Percentiles rank a stretch among this genome's conserved stretches.
Evolutionary conservation across 768 basidiomycete genomes (phyloP).

Genomic region (Melanogaster broomeanus): DNA sequence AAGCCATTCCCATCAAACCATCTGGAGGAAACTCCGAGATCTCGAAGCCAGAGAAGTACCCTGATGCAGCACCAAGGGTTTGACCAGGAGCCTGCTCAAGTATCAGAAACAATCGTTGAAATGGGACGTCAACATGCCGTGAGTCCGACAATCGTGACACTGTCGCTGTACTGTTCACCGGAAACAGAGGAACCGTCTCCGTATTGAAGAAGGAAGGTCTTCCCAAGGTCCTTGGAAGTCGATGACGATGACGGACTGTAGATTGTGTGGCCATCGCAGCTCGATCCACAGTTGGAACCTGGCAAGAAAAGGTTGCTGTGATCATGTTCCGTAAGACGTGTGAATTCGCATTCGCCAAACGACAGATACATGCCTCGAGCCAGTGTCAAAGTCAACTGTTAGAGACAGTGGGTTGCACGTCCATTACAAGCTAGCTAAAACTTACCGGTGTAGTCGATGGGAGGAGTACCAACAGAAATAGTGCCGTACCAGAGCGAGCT

Average conservation of each 20-base stretch:
- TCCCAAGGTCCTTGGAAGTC: constrained; percentile 1
- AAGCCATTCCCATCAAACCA: constrained; percentile 43
- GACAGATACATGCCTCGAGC: constrained; percentile 8
- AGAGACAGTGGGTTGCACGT: neutral
- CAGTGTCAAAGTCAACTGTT: constrained; percentile 28
- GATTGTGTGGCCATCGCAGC: constrained; percentile 30
- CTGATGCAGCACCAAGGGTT: constrained; percentile 12
- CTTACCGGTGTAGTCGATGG: neutral
- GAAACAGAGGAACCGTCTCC: neutral
- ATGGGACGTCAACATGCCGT: constrained; percentile 3
- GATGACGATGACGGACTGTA: constrained; percentile 29
- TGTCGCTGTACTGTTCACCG: constrained; percentile 12
- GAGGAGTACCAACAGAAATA: constrained; percentile 9
- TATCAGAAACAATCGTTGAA: neutral
- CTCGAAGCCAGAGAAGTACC: constrained; percentile 6
- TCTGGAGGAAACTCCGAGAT: constrained; percentile 14
- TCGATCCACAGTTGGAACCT: constrained; percentile 17
- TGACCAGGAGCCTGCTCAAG: constrained; percentile 8
- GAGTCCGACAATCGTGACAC: constrained; percentile 10
- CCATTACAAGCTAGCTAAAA: neutral
- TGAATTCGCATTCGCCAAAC: neutral
- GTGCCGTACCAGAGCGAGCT: constrained; percentile 5
- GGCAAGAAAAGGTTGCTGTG: constrained; percentile 32
- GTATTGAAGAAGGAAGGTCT: neutral
- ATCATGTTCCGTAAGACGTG: constrained; percentile 13